Evolutionary conservation across 805 yeast species (phyloP), one percentile per base, ranked within the genome.

Genomic region (Maudiozyma serrabonitensis): DNA sequence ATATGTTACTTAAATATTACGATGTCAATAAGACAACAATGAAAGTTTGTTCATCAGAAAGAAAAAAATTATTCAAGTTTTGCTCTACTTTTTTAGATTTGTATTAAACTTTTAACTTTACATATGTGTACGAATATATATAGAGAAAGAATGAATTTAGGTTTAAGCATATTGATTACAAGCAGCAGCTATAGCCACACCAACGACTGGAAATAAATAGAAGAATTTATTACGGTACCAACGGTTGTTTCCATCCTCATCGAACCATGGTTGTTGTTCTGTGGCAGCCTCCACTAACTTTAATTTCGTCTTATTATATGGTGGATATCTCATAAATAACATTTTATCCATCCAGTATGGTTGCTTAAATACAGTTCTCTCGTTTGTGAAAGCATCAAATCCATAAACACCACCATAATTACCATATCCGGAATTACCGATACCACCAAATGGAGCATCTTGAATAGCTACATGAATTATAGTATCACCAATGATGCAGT

Each of bases 401-500:
- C 89, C 83, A 62, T 69, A 73, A 53, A 67, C 68, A 3, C 96
- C 96, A 62, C 89, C 96, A 67, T 88, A 89, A 34, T 75, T 69
- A 11, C 97, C 97, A 50, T 72, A 70, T 1, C 98, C 98, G 0
- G 96, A 87, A 15, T 63, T 63, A 13, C 97, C 96, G 49, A 90
- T 69, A 23, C 98, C 98, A 34, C 98, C 98, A 67, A 90, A 91
- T 25, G 97, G 97, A 3, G 87, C 78, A 45, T 74, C 73, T 6
- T 73, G 51, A 47, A 84, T 73, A 0, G 80, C 90, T 41, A 79
- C 87, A 54, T 88, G 95, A 58, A 86, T 52, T 45, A 87, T 46
- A 0, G 81, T 74, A 55, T 89, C 96, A 61, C 88, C 87, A 52
- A 86, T 70, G 44, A 79, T 64, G 13, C 80, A 70, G 4, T 79